Evolutionary conservation across 352 stramenopile species (phyloP).

Genomic region (Globisporangium cylindrosporum): DNA sequence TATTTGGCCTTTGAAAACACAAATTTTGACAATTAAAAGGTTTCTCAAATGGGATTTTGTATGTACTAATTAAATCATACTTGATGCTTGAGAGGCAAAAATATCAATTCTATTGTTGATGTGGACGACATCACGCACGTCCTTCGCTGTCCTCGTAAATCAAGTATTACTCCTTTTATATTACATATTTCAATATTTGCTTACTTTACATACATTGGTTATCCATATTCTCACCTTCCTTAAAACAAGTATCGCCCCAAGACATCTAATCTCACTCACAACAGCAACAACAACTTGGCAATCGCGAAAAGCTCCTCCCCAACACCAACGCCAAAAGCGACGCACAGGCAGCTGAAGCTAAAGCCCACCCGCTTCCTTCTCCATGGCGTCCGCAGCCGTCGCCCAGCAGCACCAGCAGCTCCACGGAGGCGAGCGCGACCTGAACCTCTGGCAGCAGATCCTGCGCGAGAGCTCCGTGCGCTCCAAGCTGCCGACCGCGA

Average conservation of each 20-base stretch:
- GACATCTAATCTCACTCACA: background rate
- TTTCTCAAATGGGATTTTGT: background rate
- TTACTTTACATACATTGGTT: no score
- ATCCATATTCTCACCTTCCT: no score
- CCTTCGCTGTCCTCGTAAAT: background rate
- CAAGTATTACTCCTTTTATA: no score
- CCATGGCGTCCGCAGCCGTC: background rate
- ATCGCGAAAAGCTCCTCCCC: constrained; percentile 4
- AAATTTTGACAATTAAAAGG: background rate
- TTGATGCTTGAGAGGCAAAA: background rate
- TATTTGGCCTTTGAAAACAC: background rate
- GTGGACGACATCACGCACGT: background rate
- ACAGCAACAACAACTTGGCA: constrained; percentile 1
- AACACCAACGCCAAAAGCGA: background rate
- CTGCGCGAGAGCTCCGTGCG: constrained; percentile 79
- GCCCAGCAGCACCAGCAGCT: background rate
- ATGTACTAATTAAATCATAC: background rate
- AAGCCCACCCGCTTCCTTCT: background rate
- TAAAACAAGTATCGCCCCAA: no score
- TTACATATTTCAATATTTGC: no score
- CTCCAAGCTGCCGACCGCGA: constrained; percentile 59
- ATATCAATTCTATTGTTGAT: background rate
- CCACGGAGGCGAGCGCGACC: background rate
- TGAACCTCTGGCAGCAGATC: constrained; percentile 82
- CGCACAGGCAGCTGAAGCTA: no score